Percentiles rank a stretch among this genome's conserved stretches.
Evolutionary conservation across 2,329 filamentous ascomycete genomes (phyloP).

Genomic region (Aspergillus sp.): DNA sequence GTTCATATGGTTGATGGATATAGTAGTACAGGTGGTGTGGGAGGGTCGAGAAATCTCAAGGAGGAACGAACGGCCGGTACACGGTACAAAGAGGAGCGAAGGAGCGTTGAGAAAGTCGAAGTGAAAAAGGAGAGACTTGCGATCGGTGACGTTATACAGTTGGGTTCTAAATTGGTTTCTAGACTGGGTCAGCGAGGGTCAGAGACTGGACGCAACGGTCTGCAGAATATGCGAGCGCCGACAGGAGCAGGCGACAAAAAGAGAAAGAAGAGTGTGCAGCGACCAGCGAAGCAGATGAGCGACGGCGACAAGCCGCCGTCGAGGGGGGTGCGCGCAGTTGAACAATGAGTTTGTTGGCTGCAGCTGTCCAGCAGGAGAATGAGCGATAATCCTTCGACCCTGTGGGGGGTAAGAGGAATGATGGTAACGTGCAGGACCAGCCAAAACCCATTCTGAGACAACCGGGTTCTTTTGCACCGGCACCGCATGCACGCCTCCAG

Average conservation of each 20-base stretch:
- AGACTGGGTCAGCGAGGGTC: conserved; percentile 17
- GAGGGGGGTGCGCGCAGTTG: conserved; percentile 17
- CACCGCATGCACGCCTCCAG: conserved; percentile 14
- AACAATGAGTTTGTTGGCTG: conserved; percentile 39
- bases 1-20: conserved; percentile 30
- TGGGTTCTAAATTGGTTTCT: conserved; percentile 13
- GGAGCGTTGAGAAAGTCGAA: conserved; percentile 6
- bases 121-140: conserved; percentile 14
- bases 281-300: conserved; percentile 16
- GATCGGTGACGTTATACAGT: conserved; percentile 11
- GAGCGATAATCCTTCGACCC: conserved; percentile 4
- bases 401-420: conserved; percentile 3
- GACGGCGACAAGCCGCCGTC: conserved; percentile 17
- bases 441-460: conserved; percentile 20
- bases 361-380: conserved; percentile 22
- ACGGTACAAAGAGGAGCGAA: conserved; percentile 10
- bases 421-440: conserved; percentile 6
- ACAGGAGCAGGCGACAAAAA: conserved; percentile 10
- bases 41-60: conserved; percentile 3
- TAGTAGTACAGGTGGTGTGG: conserved; percentile 5
- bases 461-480: conserved; percentile 15
- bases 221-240: conserved; percentile 17
- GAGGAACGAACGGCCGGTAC: conserved; percentile 18
- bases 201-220: conserved; percentile 7
- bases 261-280: conserved; percentile 15